Evolutionary conservation across 495 filamentous ascomycete genomes (phyloP), one percentile per base, ranked within the genome.

Genomic region (Talaromyces stipitatus): DNA sequence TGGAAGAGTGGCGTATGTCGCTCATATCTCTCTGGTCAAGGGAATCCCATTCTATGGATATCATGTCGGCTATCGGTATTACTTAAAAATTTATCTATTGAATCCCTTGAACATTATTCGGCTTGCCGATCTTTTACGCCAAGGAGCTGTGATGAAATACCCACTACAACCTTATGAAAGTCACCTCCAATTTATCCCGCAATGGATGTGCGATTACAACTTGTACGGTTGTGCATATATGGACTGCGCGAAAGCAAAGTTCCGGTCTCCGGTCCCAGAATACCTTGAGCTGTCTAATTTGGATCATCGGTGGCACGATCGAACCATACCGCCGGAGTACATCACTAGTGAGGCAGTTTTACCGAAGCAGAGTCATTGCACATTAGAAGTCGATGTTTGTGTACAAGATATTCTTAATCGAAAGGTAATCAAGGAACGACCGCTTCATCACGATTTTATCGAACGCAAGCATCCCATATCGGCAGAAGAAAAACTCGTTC

Each of bases 131-230:
- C 79, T 97, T 29, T 74, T 98, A 30, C 84, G 87, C 23, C 89
- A 95, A 67, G 94, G 92, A 23, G 84, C 85, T 11, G 82, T 98
- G 46, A 82, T 97, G 83, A 86, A 88, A 63, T 83, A 78, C 46
- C 75, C 80, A 9, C 84, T 97, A 30, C 94, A 98, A 62, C 92
- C 94, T 2, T 94, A 91, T 66, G 94, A 98, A 69, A 90, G 87
- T 48, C 95, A 97, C 69, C 68, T 97, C 41, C 87, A 95, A 68
- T 97, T 88, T 70, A 70, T 96, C 8, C 79, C 92, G 1, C 95
- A 97, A 73, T 97, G 95, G 83, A 96, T 97, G 92, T 88, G 86
- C 61, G 95, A 98, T 66, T 97, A 91, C 77, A 97, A 95, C 61
- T 76, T 98, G 61, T 96, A 92, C 65, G 94, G 94, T 10, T 98